These are phyloP conservation scores for Cyclocybe cylindracea DNA, from an alignment of 768 basidiomycete genomes.

Conservation along the genomic window DNA sequence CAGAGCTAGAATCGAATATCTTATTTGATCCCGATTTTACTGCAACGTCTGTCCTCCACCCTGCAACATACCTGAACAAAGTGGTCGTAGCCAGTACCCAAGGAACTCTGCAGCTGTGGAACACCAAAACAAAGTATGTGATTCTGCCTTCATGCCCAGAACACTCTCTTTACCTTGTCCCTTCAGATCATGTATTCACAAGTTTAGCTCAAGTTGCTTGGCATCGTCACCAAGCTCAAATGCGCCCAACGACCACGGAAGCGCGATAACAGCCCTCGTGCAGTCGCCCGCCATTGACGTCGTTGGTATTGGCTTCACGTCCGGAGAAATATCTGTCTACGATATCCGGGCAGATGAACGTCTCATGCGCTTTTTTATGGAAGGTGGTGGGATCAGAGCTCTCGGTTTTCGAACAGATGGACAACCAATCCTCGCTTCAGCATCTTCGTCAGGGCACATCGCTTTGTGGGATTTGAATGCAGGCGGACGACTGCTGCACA, in stretches of 20 bases:
- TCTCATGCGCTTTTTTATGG: constrained; percentile 88
- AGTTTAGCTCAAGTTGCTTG: constrained; percentile 62
- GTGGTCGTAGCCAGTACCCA: constrained; percentile 80
- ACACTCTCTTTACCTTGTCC: constrained; percentile 1
- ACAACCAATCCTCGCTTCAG: constrained; percentile 84
- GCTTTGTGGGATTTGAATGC: constrained; percentile 92
- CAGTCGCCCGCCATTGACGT: constrained; percentile 98
- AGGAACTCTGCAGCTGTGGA: constrained; percentile 92
- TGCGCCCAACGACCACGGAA: constrained; percentile 27
- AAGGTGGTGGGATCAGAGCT: constrained; percentile 75
- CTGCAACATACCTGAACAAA: constrained; percentile 97
- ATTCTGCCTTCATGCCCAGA: background rate
- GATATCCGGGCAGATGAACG: constrained; percentile 91
- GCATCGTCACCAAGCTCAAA: constrained; percentile 35
- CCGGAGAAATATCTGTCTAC: constrained; percentile 86
- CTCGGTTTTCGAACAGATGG: constrained; percentile 91
- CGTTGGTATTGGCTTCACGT: constrained; percentile 87
- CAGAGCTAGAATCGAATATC: constrained; percentile 67
- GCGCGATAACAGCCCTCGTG: constrained; percentile 72
- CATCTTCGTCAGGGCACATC: constrained; percentile 84
- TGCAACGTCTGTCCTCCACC: constrained; percentile 86
- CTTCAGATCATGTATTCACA: constrained; percentile 78
- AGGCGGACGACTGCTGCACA: constrained; percentile 80
- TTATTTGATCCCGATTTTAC: constrained; percentile 83
- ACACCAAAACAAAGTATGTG: constrained; percentile 74